Evolutionary conservation across 2,329 filamentous ascomycete species (phyloP).

Genomic region (Penicillium sp.): DNA sequence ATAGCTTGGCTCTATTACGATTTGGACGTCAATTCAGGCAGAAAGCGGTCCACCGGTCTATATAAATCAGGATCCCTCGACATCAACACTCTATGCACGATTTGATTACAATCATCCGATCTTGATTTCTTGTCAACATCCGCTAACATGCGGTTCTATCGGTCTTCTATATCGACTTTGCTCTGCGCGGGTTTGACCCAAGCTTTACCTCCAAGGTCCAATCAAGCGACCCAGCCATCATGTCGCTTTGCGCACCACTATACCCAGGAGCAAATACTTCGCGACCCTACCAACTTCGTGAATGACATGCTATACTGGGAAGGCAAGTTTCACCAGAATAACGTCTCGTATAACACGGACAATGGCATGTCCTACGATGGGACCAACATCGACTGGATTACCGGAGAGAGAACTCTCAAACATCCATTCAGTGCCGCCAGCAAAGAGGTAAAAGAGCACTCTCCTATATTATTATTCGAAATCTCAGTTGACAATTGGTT

Average conservation of each 20-base stretch:
- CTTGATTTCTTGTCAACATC: no score
- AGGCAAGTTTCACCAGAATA: slow-evolving; percentile 45
- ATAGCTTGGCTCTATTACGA: background rate
- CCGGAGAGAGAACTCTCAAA: slow-evolving; percentile 33
- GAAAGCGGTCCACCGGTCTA: background rate
- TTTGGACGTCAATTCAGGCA: background rate
- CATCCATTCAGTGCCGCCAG: slow-evolving; percentile 38
- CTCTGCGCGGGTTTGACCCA: background rate
- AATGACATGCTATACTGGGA: slow-evolving; percentile 46
- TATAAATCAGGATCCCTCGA: background rate
- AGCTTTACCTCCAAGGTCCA: background rate
- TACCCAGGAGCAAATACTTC: slow-evolving; percentile 5
- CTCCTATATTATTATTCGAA: background rate
- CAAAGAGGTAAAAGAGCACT: slow-evolving; percentile 29
- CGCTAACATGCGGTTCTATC: background rate
- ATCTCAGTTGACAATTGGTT: background rate
- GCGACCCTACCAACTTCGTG: slow-evolving; percentile 20
- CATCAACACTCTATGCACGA: background rate
- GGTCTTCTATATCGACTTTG: background rate
- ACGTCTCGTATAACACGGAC: slow-evolving; percentile 41
- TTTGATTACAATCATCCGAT: no score
- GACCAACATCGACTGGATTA: slow-evolving; percentile 33
- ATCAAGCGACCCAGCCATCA: background rate
- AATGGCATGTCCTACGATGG: slow-evolving; percentile 45
- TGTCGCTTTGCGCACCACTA: slow-evolving; percentile 10